A percentile compares a stretch with the other conserved stretches of the same genome.
phyloP scores from a whole-genome alignment of 179 eudicot species.

The Beta macrorhiza region DNA sequence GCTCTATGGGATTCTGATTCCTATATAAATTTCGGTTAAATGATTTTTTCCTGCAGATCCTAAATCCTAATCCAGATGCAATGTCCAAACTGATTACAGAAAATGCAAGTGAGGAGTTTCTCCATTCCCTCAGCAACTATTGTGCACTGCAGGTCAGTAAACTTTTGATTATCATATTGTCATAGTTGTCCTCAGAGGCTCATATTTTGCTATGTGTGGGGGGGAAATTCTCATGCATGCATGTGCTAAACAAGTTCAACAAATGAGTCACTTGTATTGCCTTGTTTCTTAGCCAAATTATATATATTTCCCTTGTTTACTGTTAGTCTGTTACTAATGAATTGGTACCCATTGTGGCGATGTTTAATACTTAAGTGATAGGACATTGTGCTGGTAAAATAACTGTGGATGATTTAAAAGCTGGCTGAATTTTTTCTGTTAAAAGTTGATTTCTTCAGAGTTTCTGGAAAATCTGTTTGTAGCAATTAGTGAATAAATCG shows the following conservation, averaged over 20 bases:
- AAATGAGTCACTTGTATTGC: background rate
- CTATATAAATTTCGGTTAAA: background rate
- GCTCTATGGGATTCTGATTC: background rate
- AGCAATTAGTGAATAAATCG: background rate
- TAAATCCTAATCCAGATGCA: slow-evolving; percentile 98
- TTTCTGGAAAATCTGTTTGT: background rate
- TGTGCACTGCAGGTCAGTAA: slow-evolving; percentile 92
- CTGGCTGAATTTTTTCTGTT: background rate
- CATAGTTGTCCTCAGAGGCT: background rate
- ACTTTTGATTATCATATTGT: background rate
- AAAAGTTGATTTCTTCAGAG: too few relatives aligned
- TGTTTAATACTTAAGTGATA: background rate
- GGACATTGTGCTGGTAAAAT: background rate
- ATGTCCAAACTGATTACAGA: slow-evolving; percentile 96
- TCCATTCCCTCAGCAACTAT: slow-evolving; percentile 85
- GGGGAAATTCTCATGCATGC: slow-evolving; percentile 3
- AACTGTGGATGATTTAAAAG: background rate
- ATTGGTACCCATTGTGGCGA: background rate
- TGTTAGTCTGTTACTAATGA: too few relatives aligned
- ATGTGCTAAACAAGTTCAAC: slow-evolving; percentile 1
- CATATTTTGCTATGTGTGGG: background rate
- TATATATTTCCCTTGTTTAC: background rate
- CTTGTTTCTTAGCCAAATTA: background rate
- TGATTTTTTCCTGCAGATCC: slow-evolving; percentile 58
- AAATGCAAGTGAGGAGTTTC: slow-evolving; percentile 96